Base-by-base conservation (phyloP, 768 basidiomycete species). In the Auricularia auricula-judae region DNA sequence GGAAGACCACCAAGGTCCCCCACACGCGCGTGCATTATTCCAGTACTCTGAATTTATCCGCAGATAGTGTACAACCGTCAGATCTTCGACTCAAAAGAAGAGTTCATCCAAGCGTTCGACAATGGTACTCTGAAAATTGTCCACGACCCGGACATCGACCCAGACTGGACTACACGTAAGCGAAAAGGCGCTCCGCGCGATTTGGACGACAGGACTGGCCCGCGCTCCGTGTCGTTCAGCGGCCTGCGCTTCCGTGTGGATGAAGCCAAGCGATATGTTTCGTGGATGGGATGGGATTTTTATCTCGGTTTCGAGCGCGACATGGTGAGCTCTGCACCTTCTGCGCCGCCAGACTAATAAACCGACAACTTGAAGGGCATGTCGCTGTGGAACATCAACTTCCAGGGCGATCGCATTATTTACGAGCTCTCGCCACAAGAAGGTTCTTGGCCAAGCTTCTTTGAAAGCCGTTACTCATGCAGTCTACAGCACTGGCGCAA, bases 341-440 rank as follows among this genome's bases (percentile, higher is more conserved):
- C 21, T 21, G 47, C 21, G 14, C 23, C 43, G 23, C 14, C 39
- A 42, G 39, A 70, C 36, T 63, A 66, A 67, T 65, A 65, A 68
- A 47, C 71, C 72, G 3, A 3, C 36, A 2, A 29, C 29, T 29
- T 29, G 4, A 33, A 68, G 65, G 65, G 84, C 14, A 67, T 85
- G 66, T 81, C 77, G 65, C 72, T 86, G 21, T 86, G 83, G 82
- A 81, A 86, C 68, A 77, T 86, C 60, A 75, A 79, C 3, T 84
- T 87, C 75, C 73, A 76, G 44, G 78, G 78, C 12, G 85, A 85
- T 69, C 72, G 86, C 42, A 81, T 88, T 53, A 79, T 86, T 51
- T 88, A 87, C 67, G 82, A 86, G 81, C 78, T 86, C 7, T 74
- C 76, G 2, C 84, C 85, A 8, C 85, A 86, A 69, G 86, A 87